Percentiles rank a stretch among this genome's conserved stretches.
These are phyloP conservation scores for Harrya chromipes DNA, from an alignment of 768 basidiomycete species.

Conservation along the genomic window DNA sequence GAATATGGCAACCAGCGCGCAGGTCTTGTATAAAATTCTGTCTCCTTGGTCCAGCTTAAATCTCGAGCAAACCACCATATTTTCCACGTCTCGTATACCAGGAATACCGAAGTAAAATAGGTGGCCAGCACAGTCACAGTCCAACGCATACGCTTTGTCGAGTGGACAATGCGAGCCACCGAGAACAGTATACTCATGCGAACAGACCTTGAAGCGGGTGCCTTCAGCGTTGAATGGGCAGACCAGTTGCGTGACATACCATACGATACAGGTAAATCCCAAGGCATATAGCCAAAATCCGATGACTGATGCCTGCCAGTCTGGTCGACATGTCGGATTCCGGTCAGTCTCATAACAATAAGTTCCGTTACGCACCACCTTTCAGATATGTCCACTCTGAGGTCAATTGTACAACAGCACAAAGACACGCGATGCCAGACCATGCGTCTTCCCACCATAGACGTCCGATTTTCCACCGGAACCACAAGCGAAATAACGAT, in stretches of 20 bases:
- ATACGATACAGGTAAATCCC: slow-evolving; percentile 7
- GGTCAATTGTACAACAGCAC: slow-evolving; percentile 3
- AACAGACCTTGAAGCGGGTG: slow-evolving; percentile 12
- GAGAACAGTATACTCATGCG: slow-evolving; percentile 23
- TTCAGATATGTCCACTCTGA: slow-evolving; percentile 14
- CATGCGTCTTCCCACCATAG: slow-evolving; percentile 26
- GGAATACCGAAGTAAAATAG: slow-evolving; percentile 10
- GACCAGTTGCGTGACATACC: slow-evolving; percentile 9
- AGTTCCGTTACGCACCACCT: slow-evolving; percentile 13
- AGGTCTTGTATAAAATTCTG: neutral
- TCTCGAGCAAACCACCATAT: slow-evolving; percentile 11
- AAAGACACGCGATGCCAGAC: slow-evolving; percentile 8
- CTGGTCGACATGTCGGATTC: slow-evolving; percentile 1
- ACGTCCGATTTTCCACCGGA: slow-evolving; percentile 14
- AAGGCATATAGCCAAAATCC: slow-evolving; percentile 14
- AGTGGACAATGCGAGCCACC: slow-evolving; percentile 18
- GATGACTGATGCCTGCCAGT: slow-evolving; percentile 1
- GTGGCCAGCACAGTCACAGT: slow-evolving; percentile 6
- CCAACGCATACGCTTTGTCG: slow-evolving; percentile 5
- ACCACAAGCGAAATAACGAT: slow-evolving; percentile 19
- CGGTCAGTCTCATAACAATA: neutral
- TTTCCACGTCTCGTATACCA: slow-evolving; percentile 3
- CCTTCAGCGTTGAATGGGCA: neutral
- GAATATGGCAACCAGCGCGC: slow-evolving; percentile 1
- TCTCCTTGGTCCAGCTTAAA: slow-evolving; percentile 5